Base-by-base conservation (phyloP, 225 moss, liverwort and hornwort species). In the Marchantia paleacea region DNA sequence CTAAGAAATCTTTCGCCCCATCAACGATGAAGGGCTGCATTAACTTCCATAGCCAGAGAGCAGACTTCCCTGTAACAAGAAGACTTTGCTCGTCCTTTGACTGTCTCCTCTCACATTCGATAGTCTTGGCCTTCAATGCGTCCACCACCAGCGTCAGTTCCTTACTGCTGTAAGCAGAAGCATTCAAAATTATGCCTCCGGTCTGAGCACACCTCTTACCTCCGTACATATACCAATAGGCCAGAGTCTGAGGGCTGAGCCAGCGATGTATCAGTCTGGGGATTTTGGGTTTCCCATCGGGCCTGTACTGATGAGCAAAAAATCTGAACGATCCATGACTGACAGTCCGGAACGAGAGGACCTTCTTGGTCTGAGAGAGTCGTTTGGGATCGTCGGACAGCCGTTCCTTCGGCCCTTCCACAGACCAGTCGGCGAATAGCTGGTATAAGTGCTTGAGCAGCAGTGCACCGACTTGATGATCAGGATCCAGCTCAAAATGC, bases 191-290 rank as follows among this genome's bases (percentile, higher is more conserved):
- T n/a, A 95, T 87, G 49, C 89, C 91, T 73, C 99, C 92, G 62
- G 82, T 91, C 18, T 79, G 75, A 19, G 87, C 68, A 77, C 95
- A 99, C 87, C 86, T 95, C 73, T 72, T 66, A 72, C 94, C 95
- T 70, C 90, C 91, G 78, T 94, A 95, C 99, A 99, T 99, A 80
- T 92, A 99, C 99, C 99, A 99, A 78, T 91, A 99, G 0, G 95
- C 99, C 13, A 99, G 90, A 19, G 99, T 91, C 73, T 88, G 82
- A 18, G 95, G 95, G 80, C 86, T 92, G 82, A 99, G 84, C 99
- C 99, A 99, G 71, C 91, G 91, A 80, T 95, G 94, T 61, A 99
- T 85, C 22, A 99, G 85, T 84, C 91, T 90, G 7, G 99, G 99
- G 74, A 99, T 94, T 62, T 88, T 89, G 25, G 95, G 82, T 69